These are phyloP conservation scores for Fusarium sp. DNA, from an alignment of 2,329 filamentous ascomycete genomes.

Conservation along the genomic window DNA sequence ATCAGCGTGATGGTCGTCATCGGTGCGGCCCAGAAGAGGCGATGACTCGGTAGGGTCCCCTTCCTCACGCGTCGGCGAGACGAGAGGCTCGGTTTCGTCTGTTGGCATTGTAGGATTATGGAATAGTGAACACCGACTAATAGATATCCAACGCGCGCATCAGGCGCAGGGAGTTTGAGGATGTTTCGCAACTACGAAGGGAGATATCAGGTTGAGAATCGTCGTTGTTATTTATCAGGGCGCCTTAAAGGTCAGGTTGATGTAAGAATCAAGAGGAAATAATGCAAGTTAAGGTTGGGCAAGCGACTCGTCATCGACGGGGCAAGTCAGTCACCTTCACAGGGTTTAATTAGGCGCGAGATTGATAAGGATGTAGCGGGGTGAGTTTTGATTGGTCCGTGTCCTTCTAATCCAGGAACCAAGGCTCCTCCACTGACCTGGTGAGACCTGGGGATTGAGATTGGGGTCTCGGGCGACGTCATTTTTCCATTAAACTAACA, in stretches of 20 bases:
- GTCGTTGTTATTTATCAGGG: conserved; percentile 23
- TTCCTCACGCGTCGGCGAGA: conserved; percentile 51
- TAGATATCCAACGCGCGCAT: conserved; percentile 16
- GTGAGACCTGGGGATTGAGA: conserved; percentile 24
- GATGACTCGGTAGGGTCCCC: conserved; percentile 57
- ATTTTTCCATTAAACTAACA: conserved; percentile 12
- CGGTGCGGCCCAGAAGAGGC: conserved; percentile 58
- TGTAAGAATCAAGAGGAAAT: conserved; percentile 15
- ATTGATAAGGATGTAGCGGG: conserved; percentile 41
- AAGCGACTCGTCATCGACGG: conserved; percentile 47
- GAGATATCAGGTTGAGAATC: not conserved
- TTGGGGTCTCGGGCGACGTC: conserved; percentile 17
- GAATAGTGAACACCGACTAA: conserved; percentile 46
- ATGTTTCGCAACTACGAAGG: not conserved
- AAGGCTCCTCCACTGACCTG: not conserved
- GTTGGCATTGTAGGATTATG: conserved; percentile 54
- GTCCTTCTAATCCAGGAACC: conserved; percentile 38
- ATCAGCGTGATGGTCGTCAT: conserved; percentile 53
- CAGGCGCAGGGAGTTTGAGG: conserved; percentile 6
- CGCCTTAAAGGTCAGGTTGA: conserved; percentile 15
- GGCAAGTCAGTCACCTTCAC: conserved; percentile 29
- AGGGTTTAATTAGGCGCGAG: conserved; percentile 30
- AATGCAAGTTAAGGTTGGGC: conserved; percentile 27
- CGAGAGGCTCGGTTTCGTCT: conserved; percentile 59
- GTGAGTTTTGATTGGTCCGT: conserved; percentile 34